Percentiles rank a stretch among this genome's conserved stretches.
Evolutionary conservation across 139 green algal genomes (phyloP).

Genomic region (Chlorella ohadii): DNA sequence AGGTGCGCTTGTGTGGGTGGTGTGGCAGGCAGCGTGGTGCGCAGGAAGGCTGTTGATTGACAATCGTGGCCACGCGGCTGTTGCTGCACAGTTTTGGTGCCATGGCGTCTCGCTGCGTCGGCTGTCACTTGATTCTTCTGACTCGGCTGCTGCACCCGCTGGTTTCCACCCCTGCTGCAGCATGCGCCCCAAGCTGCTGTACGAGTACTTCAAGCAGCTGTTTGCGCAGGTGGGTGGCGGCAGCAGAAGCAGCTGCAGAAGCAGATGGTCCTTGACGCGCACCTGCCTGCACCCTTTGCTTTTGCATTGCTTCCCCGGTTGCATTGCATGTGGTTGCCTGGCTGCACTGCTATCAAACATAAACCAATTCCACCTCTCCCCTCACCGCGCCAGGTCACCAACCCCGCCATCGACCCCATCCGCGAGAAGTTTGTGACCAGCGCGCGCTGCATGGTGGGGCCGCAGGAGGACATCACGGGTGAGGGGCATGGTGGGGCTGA

Average conservation of each 20-base stretch:
- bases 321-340: too few species aligned
- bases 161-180: background rate
- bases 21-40: too few species aligned
- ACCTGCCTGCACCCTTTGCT: too few species aligned
- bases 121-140: too few species aligned
- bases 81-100: too few species aligned
- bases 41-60: too few species aligned
- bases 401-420: conserved; percentile 97
- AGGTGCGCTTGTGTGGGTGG: conserved; percentile 19
- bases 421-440: conserved; percentile 94
- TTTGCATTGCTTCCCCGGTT: background rate
- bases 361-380: background rate
- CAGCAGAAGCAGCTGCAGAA: background rate
- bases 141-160: background rate
- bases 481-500: background rate
- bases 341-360: too few species aligned
- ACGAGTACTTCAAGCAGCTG: conserved; percentile 99
- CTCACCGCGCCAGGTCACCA: conserved; percentile 84
- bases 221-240: conserved; percentile 83
- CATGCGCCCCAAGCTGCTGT: conserved; percentile 80
- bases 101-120: too few species aligned
- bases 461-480: conserved; percentile 88
- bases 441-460: conserved; percentile 91
- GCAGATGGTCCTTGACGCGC: too few species aligned
- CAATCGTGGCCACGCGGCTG: too few species aligned